Evolutionary conservation across 345 rosid genomes (phyloP), one percentile per base, ranked within the genome.

Genomic region (Populus tremula): DNA sequence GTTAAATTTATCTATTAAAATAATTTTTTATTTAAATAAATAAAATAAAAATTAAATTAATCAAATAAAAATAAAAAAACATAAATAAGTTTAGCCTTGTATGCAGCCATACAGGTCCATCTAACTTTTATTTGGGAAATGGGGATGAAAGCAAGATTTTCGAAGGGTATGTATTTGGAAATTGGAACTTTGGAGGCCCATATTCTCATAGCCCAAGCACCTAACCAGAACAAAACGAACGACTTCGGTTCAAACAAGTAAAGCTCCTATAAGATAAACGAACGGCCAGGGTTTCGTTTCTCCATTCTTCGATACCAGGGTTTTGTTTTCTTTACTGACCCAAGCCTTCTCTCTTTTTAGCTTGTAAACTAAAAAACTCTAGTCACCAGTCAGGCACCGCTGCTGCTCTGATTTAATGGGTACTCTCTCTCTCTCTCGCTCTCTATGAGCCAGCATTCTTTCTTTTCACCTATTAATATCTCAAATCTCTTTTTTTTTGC

Each of bases 321-420:
- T 67, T 67, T 29, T 33, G 23, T 21, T 66, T 66, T 66, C 5
- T n/a, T 23, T 50, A 7, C 5, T 0, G 10, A 14, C 2, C 39
- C 53, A 38, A 7, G 20, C 35, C 64, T 49, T 78, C 16, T 53
- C 16, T 50, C 21, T 78, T 36, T 36, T 63, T 20, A 18, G n/a
- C n/a, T 16, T 69, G 27, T 20, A 38, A 43, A 23, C 38, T 8
- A 33, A 31, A 33, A 31, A 39, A 67, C 16, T 47, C 53, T 73
- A 73, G 14, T 67, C 39, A 6, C 11, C 41, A 20, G 74, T 54
- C 33, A 47, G 43, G 54, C 73, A 43, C 59, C n/a, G 35, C 35
- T 39, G 21, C 70, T 8, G n/a, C 75, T 69, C 75, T 10, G 66
- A 69, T 69, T 54, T 59, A 27, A 79, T 74, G 82, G 82, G 82